Conservation (phyloP, 371 early-diverging fungal genomes). For the Funneliformis caledonium region DNA sequence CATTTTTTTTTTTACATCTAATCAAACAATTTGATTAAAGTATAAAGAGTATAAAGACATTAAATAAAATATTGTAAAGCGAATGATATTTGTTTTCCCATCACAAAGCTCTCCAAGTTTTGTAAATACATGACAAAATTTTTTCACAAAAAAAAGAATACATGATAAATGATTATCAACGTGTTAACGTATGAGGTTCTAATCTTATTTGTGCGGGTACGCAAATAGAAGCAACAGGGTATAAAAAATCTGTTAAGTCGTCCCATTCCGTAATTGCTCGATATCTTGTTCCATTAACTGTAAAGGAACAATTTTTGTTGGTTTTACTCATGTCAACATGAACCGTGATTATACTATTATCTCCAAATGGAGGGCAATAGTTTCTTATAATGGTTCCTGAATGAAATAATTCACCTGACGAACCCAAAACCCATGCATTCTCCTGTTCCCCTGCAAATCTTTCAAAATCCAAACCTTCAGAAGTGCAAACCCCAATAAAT, state of each 20-base stretch:
- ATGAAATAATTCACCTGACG: neutral
- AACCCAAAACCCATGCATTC: neutral
- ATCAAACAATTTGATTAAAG: too few species aligned
- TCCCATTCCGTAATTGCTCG: neutral
- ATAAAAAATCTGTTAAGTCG: neutral
- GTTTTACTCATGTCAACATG: neutral
- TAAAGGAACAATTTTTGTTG: neutral
- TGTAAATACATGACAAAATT: too few species aligned
- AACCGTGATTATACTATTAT: neutral
- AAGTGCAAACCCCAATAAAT: conserved; percentile 17
- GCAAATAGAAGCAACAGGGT: conserved; percentile 2
- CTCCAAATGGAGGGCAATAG: neutral
- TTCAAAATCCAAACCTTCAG: neutral
- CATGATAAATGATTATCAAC: too few species aligned
- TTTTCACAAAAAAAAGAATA: too few species aligned
- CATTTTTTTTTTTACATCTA: too few species aligned
- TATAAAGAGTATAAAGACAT: too few species aligned
- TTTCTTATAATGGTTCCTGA: neutral
- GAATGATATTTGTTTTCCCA: too few species aligned
- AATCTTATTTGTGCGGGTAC: too few species aligned
- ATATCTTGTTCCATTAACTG: conserved; percentile 3
- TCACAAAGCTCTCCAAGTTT: too few species aligned
- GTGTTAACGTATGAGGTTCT: too few species aligned
- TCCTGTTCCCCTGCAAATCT: neutral
- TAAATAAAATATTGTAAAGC: too few species aligned